phyloP scores from a whole-genome alignment of 1,284 basidiomycete species.

The Pterula multifida region DNA sequence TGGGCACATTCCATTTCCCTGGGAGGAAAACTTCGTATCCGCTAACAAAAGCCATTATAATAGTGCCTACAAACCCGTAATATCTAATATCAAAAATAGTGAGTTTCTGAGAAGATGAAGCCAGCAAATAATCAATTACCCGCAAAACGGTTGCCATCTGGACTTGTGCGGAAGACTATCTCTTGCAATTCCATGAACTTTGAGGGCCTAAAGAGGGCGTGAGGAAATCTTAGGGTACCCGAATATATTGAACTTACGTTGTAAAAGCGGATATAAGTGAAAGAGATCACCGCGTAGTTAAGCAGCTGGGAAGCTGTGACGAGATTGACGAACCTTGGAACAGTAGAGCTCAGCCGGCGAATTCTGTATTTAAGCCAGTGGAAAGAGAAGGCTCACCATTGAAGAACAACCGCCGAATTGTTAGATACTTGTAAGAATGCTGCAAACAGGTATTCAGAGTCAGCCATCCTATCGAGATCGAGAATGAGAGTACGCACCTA shows the following conservation, averaged over 20 bases:
- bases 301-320: conserved; percentile 33
- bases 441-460: conserved; percentile 9
- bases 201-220: conserved; percentile 38
- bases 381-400: conserved; percentile 22
- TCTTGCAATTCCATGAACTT: conserved; percentile 50
- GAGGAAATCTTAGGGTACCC: no score
- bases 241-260: conserved; percentile 16
- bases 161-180: conserved; percentile 39
- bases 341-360: no score
- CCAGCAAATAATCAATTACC: conserved; percentile 17
- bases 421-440: conserved; percentile 36
- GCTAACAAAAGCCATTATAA: conserved; percentile 41
- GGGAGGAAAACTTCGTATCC: conserved; percentile 44
- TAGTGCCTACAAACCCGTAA: conserved; percentile 29
- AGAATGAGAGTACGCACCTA: conserved; percentile 23
- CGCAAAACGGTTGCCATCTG: conserved; percentile 39
- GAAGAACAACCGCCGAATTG: conserved; percentile 30
- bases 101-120: neutral
- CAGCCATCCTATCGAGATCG: no score
- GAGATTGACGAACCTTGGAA: conserved; percentile 31
- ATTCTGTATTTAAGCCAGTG: neutral
- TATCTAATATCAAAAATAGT: conserved; percentile 17
- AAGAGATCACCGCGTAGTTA: conserved; percentile 33
- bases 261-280: conserved; percentile 33
- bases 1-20: conserved; percentile 38